Conservation (phyloP, 75 land plant species). For the Cryptomeria japonica region DNA sequence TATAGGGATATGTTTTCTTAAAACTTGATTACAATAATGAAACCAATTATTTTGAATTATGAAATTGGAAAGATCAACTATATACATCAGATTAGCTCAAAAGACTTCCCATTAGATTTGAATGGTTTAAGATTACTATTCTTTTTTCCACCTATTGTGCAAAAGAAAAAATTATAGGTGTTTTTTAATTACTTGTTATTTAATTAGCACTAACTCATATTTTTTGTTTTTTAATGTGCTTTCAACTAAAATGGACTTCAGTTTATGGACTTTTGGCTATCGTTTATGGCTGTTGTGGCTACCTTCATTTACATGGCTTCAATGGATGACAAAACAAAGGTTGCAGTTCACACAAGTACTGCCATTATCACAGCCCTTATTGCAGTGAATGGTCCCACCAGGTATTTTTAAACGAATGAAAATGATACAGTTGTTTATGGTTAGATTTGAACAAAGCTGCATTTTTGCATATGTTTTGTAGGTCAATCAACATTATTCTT, state of each 20-base stretch:
- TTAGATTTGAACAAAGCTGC: neutral
- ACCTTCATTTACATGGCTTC: constrained; percentile 78
- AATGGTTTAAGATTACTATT: neutral
- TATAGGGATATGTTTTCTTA: neutral
- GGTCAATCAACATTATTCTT: constrained; percentile 60
- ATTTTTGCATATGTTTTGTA: constrained; percentile 24
- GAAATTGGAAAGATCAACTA: neutral
- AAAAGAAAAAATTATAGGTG: neutral
- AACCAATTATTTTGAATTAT: neutral
- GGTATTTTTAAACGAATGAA: constrained; percentile 35
- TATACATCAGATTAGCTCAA: neutral
- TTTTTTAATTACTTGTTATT: neutral
- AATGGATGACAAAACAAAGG: constrained; percentile 58
- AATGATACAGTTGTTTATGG: neutral
- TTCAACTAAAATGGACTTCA: constrained; percentile 24
- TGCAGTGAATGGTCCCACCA: constrained; percentile 77
- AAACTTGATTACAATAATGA: neutral
- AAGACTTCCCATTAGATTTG: neutral
- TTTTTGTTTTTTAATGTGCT: neutral
- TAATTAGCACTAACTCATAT: neutral
- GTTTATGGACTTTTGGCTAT: constrained; percentile 98
- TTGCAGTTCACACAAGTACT: constrained; percentile 55
- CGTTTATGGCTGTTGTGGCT: constrained; percentile 89
- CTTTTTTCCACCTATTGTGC: neutral
- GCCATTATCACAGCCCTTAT: constrained; percentile 79